Evolutionary conservation across 78 protist genomes (phyloP), one percentile per base, ranked within the genome.

Genomic region (Trichosphaerium sp.): DNA sequence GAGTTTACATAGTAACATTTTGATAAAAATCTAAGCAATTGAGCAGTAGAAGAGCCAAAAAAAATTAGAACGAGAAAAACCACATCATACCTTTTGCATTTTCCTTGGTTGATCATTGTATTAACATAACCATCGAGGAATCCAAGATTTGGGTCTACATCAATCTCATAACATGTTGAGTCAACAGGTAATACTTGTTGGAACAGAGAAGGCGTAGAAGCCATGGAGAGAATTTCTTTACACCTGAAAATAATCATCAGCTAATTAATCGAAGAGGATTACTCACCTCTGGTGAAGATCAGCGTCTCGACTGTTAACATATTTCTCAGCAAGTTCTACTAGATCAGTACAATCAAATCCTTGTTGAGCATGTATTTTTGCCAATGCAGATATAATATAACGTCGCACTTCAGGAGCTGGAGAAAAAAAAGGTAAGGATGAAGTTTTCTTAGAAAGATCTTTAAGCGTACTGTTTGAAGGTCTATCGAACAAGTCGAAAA

Each of bases 91-190:
- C n/a, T n/a, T n/a, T n/a, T n/a, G n/a, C n/a, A n/a, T n/a, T n/a
- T n/a, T n/a, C n/a, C n/a, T n/a, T n/a, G n/a, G n/a, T n/a, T n/a
- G n/a, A n/a, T n/a, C n/a, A n/a, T n/a, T n/a, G n/a, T n/a, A n/a
- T n/a, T n/a, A n/a, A 84, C 90, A 23, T 38, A 28, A 21, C n/a
- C 18, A 41, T 84, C 75, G 41, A 84, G 74, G 67, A 78, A 75
- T 40, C 65, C 40, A n/a, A 84, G 71, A 28, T 4, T 32, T 0
- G 49, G 11, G 44, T 84, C 90, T 32, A 58, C 73, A 38, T 86
- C 91, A 23, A 86, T 12, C 43, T 77, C 84, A 29, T 86, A 87
- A 60, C 83, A 76, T 29, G 61, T 23, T 23, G 88, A 76, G 59
- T 86, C 91, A 12, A 54, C 38, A 2, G 91, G 91, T 28, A 83